Conservation (phyloP, 495 filamentous ascomycete species). For the Annulohypoxylon moriforme region DNA sequence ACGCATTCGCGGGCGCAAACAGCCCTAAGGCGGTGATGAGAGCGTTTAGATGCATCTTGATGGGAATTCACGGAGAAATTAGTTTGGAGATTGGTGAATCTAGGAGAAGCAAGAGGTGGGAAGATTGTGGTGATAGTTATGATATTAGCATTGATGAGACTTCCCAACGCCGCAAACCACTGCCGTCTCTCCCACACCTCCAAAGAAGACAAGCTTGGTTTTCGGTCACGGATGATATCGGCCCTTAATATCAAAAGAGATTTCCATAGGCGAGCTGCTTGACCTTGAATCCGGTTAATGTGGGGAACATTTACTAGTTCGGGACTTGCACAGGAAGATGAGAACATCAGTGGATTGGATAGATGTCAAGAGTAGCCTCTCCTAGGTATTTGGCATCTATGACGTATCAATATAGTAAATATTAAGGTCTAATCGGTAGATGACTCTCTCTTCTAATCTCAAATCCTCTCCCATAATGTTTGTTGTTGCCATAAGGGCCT, state of each 20-base stretch:
- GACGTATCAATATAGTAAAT: conserved; percentile 19
- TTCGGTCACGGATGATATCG: conserved; percentile 41
- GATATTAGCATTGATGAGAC: conserved; percentile 24
- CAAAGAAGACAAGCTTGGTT: conserved; percentile 21
- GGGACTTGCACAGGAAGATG: conserved; percentile 27
- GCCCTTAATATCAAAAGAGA: conserved; percentile 45
- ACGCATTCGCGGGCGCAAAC: conserved; percentile 55
- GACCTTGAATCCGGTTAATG: conserved; percentile 48
- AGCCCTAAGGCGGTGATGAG: conserved; percentile 58
- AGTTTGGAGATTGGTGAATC: neutral
- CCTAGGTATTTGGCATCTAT: conserved; percentile 2
- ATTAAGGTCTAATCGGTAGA: conserved; percentile 23
- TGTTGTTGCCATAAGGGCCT: neutral
- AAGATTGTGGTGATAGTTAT: conserved; percentile 33
- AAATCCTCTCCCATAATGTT: neutral
- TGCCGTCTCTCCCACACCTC: conserved; percentile 39
- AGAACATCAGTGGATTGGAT: conserved; percentile 1
- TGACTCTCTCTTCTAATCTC: conserved; percentile 2
- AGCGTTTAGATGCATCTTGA: conserved; percentile 55
- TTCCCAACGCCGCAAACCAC: conserved; percentile 21
- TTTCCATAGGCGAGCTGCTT: conserved; percentile 44
- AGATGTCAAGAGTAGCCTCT: conserved; percentile 6
- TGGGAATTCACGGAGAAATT: neutral
- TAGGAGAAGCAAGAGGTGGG: conserved; percentile 8
- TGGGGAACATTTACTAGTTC: conserved; percentile 37